Percentiles rank a stretch among this genome's conserved stretches.
phyloP scores from a whole-genome alignment of 1,284 basidiomycete genomes.

The Cryptococcus jaspeensis region DNA sequence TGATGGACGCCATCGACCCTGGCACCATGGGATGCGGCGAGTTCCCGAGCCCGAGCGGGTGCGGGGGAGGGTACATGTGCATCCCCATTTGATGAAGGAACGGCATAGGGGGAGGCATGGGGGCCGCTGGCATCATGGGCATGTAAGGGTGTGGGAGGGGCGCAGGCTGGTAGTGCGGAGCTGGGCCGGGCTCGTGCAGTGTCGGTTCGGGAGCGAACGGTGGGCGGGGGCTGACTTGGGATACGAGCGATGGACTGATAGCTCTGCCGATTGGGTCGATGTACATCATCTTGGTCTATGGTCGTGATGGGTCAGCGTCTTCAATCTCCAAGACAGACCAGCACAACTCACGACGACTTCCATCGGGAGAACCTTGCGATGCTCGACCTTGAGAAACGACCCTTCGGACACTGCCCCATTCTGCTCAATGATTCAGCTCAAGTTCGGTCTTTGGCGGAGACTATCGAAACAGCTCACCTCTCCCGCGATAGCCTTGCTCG shows the following conservation, averaged over 20 bases:
- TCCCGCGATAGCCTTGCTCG: constrained; percentile 22
- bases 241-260: constrained; percentile 23
- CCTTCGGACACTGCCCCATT: constrained; percentile 30
- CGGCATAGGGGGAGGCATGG: background rate
- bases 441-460: background rate
- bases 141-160: too few relatives aligned
- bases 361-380: constrained; percentile 26
- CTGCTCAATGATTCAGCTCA: constrained; percentile 6
- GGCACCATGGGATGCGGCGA: too few relatives aligned
- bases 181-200: too few relatives aligned
- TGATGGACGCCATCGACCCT: too few relatives aligned
- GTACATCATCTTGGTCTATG: constrained; percentile 28
- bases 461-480: constrained; percentile 27
- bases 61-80: background rate
- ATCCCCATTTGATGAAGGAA: background rate
- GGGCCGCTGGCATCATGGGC: background rate
- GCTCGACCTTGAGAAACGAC: constrained; percentile 29
- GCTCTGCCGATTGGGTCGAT: constrained; percentile 29
- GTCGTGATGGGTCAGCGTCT: background rate
- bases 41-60: too few relatives aligned
- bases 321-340: background rate
- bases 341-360: constrained; percentile 32
- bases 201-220: too few relatives aligned
- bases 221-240: too few relatives aligned
- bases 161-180: too few relatives aligned